Evolutionary conservation across 805 yeast species (phyloP).

Genomic region (Hanseniaspora lindneri): DNA sequence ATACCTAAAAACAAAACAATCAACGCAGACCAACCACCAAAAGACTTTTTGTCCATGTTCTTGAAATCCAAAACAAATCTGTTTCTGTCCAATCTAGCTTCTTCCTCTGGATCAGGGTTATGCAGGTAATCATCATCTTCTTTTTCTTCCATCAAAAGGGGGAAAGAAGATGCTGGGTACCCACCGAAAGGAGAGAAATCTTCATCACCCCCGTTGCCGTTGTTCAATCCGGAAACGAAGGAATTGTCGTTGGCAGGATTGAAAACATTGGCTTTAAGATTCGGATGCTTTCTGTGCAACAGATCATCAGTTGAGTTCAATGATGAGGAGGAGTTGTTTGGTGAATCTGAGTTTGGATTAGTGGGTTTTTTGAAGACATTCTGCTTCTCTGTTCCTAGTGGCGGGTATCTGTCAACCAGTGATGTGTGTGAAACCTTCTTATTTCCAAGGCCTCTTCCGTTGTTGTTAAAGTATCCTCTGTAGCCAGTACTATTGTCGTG

Average conservation of each 20-base stretch:
- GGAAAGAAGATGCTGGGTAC: constrained; percentile 86
- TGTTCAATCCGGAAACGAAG: neutral
- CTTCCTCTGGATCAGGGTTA: constrained; percentile 91
- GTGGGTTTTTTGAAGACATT: constrained; percentile 17
- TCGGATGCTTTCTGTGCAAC: constrained; percentile 18
- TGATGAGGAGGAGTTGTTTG: constrained; percentile 22
- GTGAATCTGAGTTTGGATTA: constrained; percentile 23
- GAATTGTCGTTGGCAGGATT: neutral
- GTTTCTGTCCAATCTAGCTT: constrained; percentile 70
- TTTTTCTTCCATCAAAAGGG: constrained; percentile 79
- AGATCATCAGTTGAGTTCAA: constrained; percentile 32
- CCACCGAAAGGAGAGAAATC: constrained; percentile 93
- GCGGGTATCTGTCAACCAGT: constrained; percentile 16
- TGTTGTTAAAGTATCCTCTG: constrained; percentile 11
- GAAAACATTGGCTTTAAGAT: neutral
- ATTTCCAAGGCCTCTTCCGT: neutral
- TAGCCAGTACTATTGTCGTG: constrained; percentile 4
- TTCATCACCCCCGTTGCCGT: constrained; percentile 32
- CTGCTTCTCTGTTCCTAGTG: constrained; percentile 16
- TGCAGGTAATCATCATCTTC: constrained; percentile 92
- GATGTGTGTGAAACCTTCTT: constrained; percentile 18
- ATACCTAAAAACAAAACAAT: constrained; percentile 48
- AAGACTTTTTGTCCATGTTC: constrained; percentile 50
- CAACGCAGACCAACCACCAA: constrained; percentile 52
- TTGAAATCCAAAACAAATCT: constrained; percentile 54